phyloP scores from a whole-genome alignment of 176 grass and related monocot genomes.

The Elaeis guineensis region DNA sequence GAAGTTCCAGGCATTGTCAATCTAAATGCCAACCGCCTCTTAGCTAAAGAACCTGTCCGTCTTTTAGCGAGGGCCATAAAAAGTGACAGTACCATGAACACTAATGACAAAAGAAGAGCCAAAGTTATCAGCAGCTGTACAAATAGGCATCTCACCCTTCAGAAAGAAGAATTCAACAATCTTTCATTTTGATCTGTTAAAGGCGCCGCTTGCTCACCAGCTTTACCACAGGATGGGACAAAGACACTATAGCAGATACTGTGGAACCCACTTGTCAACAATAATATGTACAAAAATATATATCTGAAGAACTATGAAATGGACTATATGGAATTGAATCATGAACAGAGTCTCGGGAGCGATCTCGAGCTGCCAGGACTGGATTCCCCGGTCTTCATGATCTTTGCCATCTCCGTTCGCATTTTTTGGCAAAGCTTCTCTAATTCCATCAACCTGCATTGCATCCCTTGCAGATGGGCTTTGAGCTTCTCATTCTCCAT shows the following conservation, averaged over 20 bases:
- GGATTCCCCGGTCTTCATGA: conserved; percentile 32
- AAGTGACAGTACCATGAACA: no score
- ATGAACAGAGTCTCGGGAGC: conserved; percentile 91
- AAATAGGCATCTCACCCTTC: not conserved
- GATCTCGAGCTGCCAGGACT: conserved; percentile 30
- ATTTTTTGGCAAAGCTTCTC: conserved; percentile 80
- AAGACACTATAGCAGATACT: not conserved
- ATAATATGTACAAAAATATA: conserved; percentile 29
- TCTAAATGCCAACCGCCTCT: no score
- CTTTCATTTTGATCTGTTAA: not conserved
- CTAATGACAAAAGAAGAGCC: conserved; percentile 1
- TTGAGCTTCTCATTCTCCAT: conserved; percentile 81
- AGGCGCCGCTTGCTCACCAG: not conserved
- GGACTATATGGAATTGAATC: conserved; percentile 17
- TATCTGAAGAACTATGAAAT: not conserved
- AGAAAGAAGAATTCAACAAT: not conserved
- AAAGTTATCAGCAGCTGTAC: not conserved
- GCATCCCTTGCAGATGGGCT: conserved; percentile 75
- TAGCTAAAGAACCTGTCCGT: no score
- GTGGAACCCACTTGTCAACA: conserved; percentile 22
- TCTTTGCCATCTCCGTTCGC: conserved; percentile 79
- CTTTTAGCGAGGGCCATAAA: no score
- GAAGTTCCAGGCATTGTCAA: no score
- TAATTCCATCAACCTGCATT: conserved; percentile 80
- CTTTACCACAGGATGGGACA: not conserved